Conservation (phyloP, 176 grass and related monocot genomes). For the Carex myosuroides region DNA sequence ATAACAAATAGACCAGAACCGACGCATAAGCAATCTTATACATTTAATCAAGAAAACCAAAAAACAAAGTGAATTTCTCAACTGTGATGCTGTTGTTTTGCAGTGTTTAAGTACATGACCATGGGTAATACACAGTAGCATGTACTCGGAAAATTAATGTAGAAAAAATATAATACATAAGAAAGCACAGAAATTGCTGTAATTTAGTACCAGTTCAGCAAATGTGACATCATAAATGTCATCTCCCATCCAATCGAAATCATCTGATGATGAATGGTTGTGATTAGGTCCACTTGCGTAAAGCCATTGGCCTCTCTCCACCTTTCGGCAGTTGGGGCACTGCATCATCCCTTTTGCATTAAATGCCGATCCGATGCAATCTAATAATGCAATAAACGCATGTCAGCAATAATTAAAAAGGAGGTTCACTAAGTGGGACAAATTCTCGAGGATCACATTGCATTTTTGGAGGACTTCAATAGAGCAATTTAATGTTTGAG, state of each 20-base stretch:
- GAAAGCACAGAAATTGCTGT: neutral
- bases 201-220: slow-evolving; percentile 64
- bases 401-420: neutral
- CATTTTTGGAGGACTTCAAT: neutral
- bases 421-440: neutral
- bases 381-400: slow-evolving; percentile 31
- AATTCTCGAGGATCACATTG: neutral
- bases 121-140: neutral
- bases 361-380: slow-evolving; percentile 98
- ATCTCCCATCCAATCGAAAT: slow-evolving; percentile 64
- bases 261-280: slow-evolving; percentile 53
- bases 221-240: slow-evolving; percentile 63
- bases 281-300: slow-evolving; percentile 45
- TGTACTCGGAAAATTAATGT: neutral
- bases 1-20: neutral
- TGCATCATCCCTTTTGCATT: slow-evolving; percentile 95
- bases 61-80: neutral
- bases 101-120: neutral
- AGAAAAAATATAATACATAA: neutral
- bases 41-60: neutral
- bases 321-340: slow-evolving; percentile 83
- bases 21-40: neutral
- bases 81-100: neutral
- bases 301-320: slow-evolving; percentile 87
- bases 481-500: neutral